phyloP scores from a whole-genome alignment of 176 grass and related monocot species.

The Juncus effusus region DNA sequence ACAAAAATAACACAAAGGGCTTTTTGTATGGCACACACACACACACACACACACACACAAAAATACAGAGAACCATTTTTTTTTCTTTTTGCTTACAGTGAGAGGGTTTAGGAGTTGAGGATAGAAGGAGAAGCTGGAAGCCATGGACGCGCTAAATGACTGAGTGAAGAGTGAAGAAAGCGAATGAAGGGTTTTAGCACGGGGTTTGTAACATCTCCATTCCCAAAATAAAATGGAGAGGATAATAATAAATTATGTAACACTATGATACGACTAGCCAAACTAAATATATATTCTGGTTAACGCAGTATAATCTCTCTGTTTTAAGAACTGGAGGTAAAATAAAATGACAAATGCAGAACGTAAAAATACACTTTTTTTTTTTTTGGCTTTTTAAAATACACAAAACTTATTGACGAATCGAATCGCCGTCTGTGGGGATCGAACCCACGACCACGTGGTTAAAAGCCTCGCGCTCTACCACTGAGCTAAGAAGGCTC shows the following conservation, averaged over 20 bases:
- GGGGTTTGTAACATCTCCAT: slow-evolving; percentile 6
- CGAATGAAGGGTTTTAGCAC: slow-evolving; percentile 6
- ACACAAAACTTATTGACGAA: too few relatives aligned
- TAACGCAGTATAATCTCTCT: too few relatives aligned
- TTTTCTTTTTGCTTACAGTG: slow-evolving; percentile 1
- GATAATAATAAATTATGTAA: too few relatives aligned
- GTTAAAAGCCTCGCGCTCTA: slow-evolving; percentile 97
- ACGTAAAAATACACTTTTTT: too few relatives aligned
- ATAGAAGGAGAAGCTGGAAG: slow-evolving; percentile 14
- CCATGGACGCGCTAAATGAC: not conserved
- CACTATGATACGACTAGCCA: too few relatives aligned
- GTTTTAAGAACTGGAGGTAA: too few relatives aligned
- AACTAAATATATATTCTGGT: too few relatives aligned
- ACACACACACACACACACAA: not conserved
- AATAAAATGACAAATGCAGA: too few relatives aligned
- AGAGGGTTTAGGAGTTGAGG: slow-evolving; percentile 3
- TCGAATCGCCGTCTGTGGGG: slow-evolving; percentile 74
- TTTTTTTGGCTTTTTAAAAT: too few relatives aligned
- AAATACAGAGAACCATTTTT: not conserved
- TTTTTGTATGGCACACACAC: not conserved
- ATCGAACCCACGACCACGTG: slow-evolving; percentile 96
- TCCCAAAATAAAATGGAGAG: not conserved
- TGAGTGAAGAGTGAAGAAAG: too few relatives aligned
- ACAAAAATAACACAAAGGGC: too few relatives aligned
- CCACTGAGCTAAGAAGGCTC: slow-evolving; percentile 91